Base-by-base conservation (phyloP, 2,329 filamentous ascomycete species). In the Ophiosphaerella narmari region DNA sequence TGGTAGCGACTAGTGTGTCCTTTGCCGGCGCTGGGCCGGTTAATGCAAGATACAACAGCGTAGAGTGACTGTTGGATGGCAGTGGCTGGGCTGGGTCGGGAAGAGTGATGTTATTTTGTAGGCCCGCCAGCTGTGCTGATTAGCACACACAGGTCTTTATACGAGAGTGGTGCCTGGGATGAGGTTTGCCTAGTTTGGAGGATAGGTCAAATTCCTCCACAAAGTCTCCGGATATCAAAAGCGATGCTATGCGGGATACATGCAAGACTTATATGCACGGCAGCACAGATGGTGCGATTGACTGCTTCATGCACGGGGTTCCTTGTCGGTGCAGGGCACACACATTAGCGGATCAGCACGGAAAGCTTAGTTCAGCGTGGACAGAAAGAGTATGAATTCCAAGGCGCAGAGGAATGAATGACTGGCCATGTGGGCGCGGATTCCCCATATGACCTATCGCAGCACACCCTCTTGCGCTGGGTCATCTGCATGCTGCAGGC, bases 331-430 rank as follows among this genome's bases (percentile, higher is more conserved):
- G 61, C 60, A 63, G 62, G 59, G 59, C 55, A 55, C 59, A 54
- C 62, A 65, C 65, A 60, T 65, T 71, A 71, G 68, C 64, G 65
- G 65, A 68, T 54, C 58, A 59, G 58, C 58, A 57, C 58, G 64
- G 61, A 66, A 71, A 71, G 69, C 68, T 71, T 71, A 66, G 67
- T 62, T 65, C 58, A 58, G 67, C 54, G 50, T 62, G 50, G 59
- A 62, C 62, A 40, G 54, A 64, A 68, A 52, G 48, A 58, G 61
- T 37, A 64, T 54, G 59, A 52, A 56, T 63, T 63, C 52, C 58
- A 69, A 63, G 65, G 62, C 60, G 56, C 50, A 60, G 57, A 61
- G 50, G 55, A 57, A 59, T 59, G 63, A 53, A 60, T 70, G 67
- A 68, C 68, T 67, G 58, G 55, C 54, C 48, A 54, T 59, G 66